Evolutionary conservation across 352 stramenopile species (phyloP).

Genomic region (Pythium volutum): DNA sequence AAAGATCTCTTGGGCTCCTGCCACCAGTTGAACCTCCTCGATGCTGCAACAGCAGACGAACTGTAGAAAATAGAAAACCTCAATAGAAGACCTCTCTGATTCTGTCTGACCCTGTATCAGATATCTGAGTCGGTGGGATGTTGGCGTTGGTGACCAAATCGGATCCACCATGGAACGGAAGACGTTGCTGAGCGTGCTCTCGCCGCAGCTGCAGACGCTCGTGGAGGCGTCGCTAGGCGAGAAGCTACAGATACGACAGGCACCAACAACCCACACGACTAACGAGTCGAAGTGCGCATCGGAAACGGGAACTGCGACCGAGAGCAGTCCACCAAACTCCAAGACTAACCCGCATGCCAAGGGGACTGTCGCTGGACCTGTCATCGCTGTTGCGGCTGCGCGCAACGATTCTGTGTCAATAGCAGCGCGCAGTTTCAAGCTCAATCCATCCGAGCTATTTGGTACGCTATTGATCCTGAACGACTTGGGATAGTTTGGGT

Average conservation of each 20-base stretch:
- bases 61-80: background rate
- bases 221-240: conserved; percentile 58
- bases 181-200: conserved; percentile 52
- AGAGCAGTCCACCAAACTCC: background rate
- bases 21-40: conserved; percentile 20
- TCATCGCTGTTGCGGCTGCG: background rate
- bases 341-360: too few relatives aligned
- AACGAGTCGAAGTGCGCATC: background rate
- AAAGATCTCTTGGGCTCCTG: conserved; percentile 23
- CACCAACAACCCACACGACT: background rate
- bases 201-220: conserved; percentile 59
- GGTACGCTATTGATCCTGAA: conserved; percentile 20
- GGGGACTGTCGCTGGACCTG: background rate
- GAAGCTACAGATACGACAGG: conserved; percentile 28
- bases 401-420: background rate
- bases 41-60: conserved; percentile 16
- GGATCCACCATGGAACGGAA: conserved; percentile 15
- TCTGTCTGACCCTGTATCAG: background rate
- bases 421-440: conserved; percentile 6
- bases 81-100: conserved; percentile 13
- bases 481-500: background rate
- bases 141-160: background rate
- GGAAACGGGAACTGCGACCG: background rate
- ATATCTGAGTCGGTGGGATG: background rate
- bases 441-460: conserved; percentile 67